Percentiles rank a stretch among this genome's conserved stretches.
Evolutionary conservation across 331 rosid genomes (phyloP).

Genomic region (Dryas integrifolia): DNA sequence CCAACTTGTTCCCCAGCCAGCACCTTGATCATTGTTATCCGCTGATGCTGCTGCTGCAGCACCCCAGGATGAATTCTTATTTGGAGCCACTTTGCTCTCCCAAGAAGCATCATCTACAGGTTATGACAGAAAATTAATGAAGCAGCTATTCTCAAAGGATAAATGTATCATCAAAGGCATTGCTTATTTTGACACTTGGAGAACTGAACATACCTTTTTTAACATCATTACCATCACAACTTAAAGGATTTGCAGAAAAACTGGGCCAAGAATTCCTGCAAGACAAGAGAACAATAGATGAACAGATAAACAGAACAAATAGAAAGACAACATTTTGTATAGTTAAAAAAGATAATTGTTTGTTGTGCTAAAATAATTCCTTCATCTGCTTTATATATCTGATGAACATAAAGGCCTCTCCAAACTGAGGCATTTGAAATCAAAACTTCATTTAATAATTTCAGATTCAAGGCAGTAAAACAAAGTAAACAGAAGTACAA

Average conservation of each 20-base stretch:
- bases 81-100: conserved; percentile 55
- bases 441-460: not conserved
- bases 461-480: not conserved
- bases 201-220: conserved; percentile 35
- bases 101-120: conserved; percentile 57
- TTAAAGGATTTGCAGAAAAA: conserved; percentile 38
- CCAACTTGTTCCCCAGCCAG: conserved; percentile 53
- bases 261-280: conserved; percentile 71
- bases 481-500: not conserved
- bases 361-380: not conserved
- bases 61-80: conserved; percentile 65
- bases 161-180: not conserved
- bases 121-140: conserved; percentile 25
- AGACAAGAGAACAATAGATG: not conserved
- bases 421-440: not conserved
- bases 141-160: conserved; percentile 5
- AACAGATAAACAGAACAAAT: not conserved
- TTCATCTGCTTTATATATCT: not conserved
- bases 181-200: conserved; percentile 1
- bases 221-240: conserved; percentile 38
- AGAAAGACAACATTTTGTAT: not conserved
- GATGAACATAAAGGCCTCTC: not conserved
- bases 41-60: conserved; percentile 35
- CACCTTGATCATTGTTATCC: conserved; percentile 36
- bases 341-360: not conserved